Evolutionary conservation across 2,329 filamentous ascomycete species (phyloP), one percentile per base, ranked within the genome.

Genomic region (Arthrobotrys musiformis): DNA sequence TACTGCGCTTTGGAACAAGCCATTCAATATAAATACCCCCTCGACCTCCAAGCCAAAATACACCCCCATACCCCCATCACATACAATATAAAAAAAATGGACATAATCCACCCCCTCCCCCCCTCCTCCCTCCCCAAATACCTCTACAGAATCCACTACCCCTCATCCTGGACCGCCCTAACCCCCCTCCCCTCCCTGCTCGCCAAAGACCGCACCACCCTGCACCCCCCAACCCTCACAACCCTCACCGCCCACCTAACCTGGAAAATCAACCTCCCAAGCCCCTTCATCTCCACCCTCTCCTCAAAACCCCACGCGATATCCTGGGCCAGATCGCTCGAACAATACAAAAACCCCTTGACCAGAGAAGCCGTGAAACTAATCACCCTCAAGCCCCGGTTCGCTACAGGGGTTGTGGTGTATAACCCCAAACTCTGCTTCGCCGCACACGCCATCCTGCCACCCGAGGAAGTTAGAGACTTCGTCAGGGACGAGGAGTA

Each of bases 141-240:
- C 15, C 54, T 58, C 11, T 58, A 58, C 33, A 22, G 54, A 58
- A 58, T 58, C 33, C 17, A 58, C 33, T 58, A 58, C 54, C 54
- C 54, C 11, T 17, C 33, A 8, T 40, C 33, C 30, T 58, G 54
- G 54, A 58, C 54, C 17, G 5, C 15, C 30, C 40, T 24, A 30
- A 22, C 33, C 30, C 5, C 7, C 19, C 15, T 58, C 19, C 9
- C n/a, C 7, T 30, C 33, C 6, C 40, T 58, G 33, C 30, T 17
- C 54, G 54, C 54, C 54, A 58, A 58, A 40, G 30, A 40, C 19
- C 54, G 33, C 2, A 26, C 11, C 24, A 40, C 54, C 11, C 37
- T 58, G 54, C 33, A 33, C 8, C 54, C 54, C 17, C 33, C 33
- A n/a, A n/a, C n/a, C n/a, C n/a, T n/a, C 17, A 58, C 54, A 17